Evolutionary conservation across 2,329 filamentous ascomycete genomes (phyloP).

Genomic region (Ceratocystis lukuohia): DNA sequence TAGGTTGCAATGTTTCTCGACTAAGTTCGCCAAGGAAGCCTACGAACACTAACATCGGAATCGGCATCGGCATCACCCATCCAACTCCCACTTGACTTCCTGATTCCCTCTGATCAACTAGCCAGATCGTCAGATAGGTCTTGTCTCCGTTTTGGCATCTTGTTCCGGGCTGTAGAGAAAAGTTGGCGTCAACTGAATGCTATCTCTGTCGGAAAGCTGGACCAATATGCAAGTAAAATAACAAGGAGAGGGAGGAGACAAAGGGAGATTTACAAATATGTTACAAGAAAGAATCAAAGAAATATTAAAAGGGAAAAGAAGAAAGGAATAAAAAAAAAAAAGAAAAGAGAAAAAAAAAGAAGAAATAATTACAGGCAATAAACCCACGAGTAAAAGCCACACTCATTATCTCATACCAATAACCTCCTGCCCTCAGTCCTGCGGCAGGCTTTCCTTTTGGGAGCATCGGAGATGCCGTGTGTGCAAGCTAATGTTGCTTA

Average conservation of each 20-base stretch:
- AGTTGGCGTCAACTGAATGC: no score
- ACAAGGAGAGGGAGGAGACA: background rate
- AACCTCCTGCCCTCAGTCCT: background rate
- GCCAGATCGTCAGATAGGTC: background rate
- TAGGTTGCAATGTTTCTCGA: background rate
- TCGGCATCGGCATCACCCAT: background rate
- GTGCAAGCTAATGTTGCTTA: background rate
- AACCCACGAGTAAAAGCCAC: no score
- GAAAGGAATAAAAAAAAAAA: background rate
- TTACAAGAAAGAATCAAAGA: background rate
- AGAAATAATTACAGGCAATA: no score
- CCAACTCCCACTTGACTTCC: background rate
- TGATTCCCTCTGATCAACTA: no score
- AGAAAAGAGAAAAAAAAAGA: no score
- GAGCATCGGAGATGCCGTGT: conserved; percentile 10
- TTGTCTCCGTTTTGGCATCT: background rate
- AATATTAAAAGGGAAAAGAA: background rate
- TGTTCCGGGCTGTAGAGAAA: background rate
- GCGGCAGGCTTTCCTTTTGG: background rate
- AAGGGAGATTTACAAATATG: background rate
- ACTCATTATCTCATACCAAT: no score
- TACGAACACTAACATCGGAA: conserved; percentile 1
- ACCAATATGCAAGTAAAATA: background rate
- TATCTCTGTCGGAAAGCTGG: no score
- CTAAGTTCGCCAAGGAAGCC: conserved; percentile 4